A percentile compares a stretch with the other conserved stretches of the same genome.
Conservation (phyloP, 352 stramenopile genomes). For the Phytophthora multivora region DNA sequence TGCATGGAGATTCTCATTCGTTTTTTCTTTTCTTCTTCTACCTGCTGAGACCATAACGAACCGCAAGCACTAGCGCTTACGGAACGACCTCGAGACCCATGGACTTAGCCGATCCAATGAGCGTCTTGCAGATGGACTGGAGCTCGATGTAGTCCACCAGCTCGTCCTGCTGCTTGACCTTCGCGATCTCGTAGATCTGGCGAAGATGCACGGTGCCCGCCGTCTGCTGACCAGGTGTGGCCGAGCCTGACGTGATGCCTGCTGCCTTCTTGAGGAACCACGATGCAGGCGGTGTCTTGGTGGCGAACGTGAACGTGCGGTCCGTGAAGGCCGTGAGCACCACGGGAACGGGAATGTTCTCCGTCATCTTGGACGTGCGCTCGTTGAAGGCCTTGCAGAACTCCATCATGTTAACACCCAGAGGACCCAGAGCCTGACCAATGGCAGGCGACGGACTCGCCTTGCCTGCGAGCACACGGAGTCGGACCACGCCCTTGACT, state of each 20-base stretch:
- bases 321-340: slow-evolving; percentile 93
- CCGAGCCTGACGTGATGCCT: slow-evolving; percentile 80
- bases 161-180: slow-evolving; percentile 96
- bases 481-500: slow-evolving; percentile 85
- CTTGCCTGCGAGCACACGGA: slow-evolving; percentile 87
- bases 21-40: slow-evolving; percentile 23
- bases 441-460: slow-evolving; percentile 88
- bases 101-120: slow-evolving; percentile 92
- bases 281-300: slow-evolving; percentile 94
- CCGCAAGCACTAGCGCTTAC: slow-evolving; percentile 25
- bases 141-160: slow-evolving; percentile 93
- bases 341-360: slow-evolving; percentile 93
- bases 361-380: slow-evolving; percentile 89
- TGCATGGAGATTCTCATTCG: slow-evolving; percentile 26
- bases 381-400: slow-evolving; percentile 99
- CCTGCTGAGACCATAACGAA: slow-evolving; percentile 9
- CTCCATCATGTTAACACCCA: slow-evolving; percentile 99
- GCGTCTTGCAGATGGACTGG: slow-evolving; percentile 91
- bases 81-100: slow-evolving; percentile 91
- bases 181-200: slow-evolving; percentile 98
- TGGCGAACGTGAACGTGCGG: slow-evolving; percentile 96
- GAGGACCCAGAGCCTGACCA: slow-evolving; percentile 93
- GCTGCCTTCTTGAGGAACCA: slow-evolving; percentile 95
- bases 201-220: slow-evolving; percentile 92
- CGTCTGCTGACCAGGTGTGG: slow-evolving; percentile 73